Base-by-base conservation (phyloP, 2,329 filamentous ascomycete species). In the Rachicladosporium sp. region DNA sequence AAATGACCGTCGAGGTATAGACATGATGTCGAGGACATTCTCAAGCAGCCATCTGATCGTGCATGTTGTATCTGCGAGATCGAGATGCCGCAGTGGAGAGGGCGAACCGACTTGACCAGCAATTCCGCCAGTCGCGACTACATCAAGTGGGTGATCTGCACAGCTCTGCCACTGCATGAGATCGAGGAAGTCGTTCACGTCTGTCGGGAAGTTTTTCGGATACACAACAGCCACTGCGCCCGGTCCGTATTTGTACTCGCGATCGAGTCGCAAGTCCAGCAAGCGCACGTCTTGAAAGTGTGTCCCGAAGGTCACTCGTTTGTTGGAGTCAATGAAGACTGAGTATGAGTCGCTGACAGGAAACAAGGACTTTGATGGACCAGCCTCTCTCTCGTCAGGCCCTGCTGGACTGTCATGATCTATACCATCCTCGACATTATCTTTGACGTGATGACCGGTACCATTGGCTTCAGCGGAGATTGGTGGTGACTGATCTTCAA, bases 201-300 rank as follows among this genome's bases (percentile, higher is more conserved):
- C 88, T 6, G 69, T 64, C 0, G 81, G 71, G 45, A 86, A 88
- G 59, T 95, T 96, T 56, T 89, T 89, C 4, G 91, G 89, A 43
- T 81, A 87, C 11, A 98, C 74, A 4, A 79, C 78, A 5, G 93
- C 65, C 15, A 84, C 80, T 50, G 93, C 84, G 4, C 89, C 88
- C 0, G 91, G 87, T 1, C 55, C 56, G 52, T 79, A 81, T 34
- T 58, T 65, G 56, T 63, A 59, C 2, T 54, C 48, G 34, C 53
- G 56, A 3, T 61, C 50, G 9, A 67, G 61, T 8, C 57, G 68
- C 10, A 96, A 67, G 1, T 68, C 71, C 11, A 95, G 62, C 38
- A 83, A 74, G 0, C 91, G 82, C 33, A 96, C 89, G 63, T 98
- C 91, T 65, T 98, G 91, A 80, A 86, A 95, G 62, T 98, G 91